These are phyloP conservation scores for Heterobasidion parviporum DNA, from an alignment of 1,284 basidiomycete genomes.

Conservation along the genomic window DNA sequence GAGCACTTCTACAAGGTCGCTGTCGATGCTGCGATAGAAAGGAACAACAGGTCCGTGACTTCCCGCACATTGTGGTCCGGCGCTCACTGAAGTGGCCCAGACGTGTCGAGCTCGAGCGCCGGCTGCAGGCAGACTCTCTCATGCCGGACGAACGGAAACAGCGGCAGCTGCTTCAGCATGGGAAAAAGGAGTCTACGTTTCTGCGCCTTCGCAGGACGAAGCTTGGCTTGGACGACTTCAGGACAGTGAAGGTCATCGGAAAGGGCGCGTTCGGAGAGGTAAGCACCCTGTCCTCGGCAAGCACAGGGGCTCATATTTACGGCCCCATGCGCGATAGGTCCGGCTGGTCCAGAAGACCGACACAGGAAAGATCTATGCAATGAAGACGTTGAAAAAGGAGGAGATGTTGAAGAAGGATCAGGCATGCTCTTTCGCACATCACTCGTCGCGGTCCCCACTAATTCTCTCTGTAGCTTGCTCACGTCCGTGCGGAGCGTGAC, in stretches of 20 bases:
- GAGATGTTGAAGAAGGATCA: slow-evolving; percentile 99
- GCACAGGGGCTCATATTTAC: neutral
- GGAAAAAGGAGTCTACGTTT: slow-evolving; percentile 88
- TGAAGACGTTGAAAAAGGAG: slow-evolving; percentile 97
- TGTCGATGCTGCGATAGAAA: slow-evolving; percentile 80
- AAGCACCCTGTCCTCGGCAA: slow-evolving; percentile 7
- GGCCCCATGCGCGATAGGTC: slow-evolving; percentile 22
- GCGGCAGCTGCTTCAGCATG: slow-evolving; percentile 85
- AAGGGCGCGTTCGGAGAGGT: slow-evolving; percentile 99
- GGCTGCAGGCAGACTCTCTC: slow-evolving; percentile 66
- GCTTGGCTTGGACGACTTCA: slow-evolving; percentile 90
- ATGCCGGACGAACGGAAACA: slow-evolving; percentile 82
- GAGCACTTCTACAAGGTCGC: slow-evolving; percentile 98
- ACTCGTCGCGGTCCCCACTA: slow-evolving; percentile 5
- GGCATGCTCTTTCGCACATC: slow-evolving; percentile 35
- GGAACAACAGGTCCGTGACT: slow-evolving; percentile 46
- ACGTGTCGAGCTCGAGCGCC: slow-evolving; percentile 89
- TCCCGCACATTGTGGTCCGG: slow-evolving; percentile 6
- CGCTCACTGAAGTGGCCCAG: slow-evolving; percentile 30
- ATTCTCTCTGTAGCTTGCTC: slow-evolving; percentile 63
- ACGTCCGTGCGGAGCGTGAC: slow-evolving; percentile 97
- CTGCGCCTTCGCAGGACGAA: slow-evolving; percentile 87
- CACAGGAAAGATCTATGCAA: slow-evolving; percentile 97
- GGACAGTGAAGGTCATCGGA: slow-evolving; percentile 97
- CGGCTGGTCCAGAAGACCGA: slow-evolving; percentile 95